Conservation (phyloP, 2,329 filamentous ascomycete genomes). For the Pseudocercospora pini-densiflorae region DNA sequence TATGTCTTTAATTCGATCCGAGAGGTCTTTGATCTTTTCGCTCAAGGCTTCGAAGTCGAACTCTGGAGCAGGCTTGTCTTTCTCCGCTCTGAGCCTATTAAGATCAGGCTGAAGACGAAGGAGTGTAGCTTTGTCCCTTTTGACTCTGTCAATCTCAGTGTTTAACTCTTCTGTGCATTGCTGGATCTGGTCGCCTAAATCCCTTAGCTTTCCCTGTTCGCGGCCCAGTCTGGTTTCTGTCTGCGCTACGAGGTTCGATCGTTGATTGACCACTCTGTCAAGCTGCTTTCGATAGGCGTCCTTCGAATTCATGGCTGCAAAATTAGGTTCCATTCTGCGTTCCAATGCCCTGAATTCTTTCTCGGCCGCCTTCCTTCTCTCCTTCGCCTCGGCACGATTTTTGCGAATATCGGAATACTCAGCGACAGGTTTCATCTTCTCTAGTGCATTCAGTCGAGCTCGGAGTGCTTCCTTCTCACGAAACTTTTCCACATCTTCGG, state of each 20-base stretch:
- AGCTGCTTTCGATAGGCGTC: constrained; percentile 67
- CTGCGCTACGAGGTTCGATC: constrained; percentile 58
- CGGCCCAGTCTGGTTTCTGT: constrained; percentile 58
- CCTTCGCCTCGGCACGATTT: constrained; percentile 58
- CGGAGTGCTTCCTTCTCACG: constrained; percentile 74
- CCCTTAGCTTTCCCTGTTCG: constrained; percentile 41
- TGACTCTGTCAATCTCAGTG: constrained; percentile 48
- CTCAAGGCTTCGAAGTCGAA: constrained; percentile 76
- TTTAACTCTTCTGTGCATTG: constrained; percentile 44
- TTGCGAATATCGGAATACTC: constrained; percentile 63
- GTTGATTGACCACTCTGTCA: constrained; percentile 58
- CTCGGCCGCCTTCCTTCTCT: constrained; percentile 59
- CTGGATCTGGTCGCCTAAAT: constrained; percentile 43
- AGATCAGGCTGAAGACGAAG: constrained; percentile 54
- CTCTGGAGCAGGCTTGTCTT: constrained; percentile 65
- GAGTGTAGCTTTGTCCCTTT: constrained; percentile 40
- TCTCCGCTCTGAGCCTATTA: constrained; percentile 64
- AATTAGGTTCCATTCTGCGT: constrained; percentile 66
- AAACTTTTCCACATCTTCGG: constrained; percentile 81
- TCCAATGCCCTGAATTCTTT: constrained; percentile 65
- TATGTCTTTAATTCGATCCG: constrained; percentile 50
- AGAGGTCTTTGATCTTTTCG: constrained; percentile 68
- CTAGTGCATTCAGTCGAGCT: constrained; percentile 66
- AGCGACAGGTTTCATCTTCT: constrained; percentile 68
- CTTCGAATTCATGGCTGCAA: constrained; percentile 72